These are phyloP conservation scores for Aspergillus indologenus DNA, from an alignment of 495 filamentous ascomycete species.

Conservation along the genomic window DNA sequence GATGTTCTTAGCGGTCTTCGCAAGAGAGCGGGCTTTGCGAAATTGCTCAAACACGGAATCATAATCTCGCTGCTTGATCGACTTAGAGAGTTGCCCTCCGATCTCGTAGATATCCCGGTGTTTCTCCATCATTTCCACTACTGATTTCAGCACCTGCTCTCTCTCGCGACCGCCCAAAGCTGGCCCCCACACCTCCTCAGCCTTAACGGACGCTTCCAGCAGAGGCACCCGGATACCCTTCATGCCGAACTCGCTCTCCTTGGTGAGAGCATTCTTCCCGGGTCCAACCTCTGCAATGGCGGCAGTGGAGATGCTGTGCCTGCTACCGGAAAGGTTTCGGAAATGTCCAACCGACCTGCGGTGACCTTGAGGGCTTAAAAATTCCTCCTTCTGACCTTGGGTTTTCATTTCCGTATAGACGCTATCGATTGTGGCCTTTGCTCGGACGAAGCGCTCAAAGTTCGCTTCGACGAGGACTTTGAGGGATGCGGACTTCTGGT, in stretches of 20 bases:
- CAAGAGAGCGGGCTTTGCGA: constrained; percentile 67
- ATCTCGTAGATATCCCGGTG: constrained; percentile 79
- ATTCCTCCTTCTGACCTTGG: constrained; percentile 65
- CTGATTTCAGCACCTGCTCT: constrained; percentile 76
- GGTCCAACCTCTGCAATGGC: constrained; percentile 27
- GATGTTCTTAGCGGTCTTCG: constrained; percentile 67
- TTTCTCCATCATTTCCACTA: constrained; percentile 69
- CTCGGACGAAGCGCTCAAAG: constrained; percentile 94
- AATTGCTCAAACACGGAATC: constrained; percentile 85
- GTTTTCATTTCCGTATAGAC: constrained; percentile 98
- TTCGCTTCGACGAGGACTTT: constrained; percentile 96
- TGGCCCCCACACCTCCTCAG: constrained; percentile 95
- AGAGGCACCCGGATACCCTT: constrained; percentile 83
- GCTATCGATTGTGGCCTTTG: constrained; percentile 95
- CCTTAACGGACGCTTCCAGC: constrained; percentile 84
- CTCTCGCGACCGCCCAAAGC: constrained; percentile 88
- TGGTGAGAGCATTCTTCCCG: constrained; percentile 84
- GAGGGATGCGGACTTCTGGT: constrained; percentile 92
- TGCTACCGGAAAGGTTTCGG: constrained; percentile 49
- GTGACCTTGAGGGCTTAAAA: constrained; percentile 45
- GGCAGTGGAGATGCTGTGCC: constrained; percentile 37
- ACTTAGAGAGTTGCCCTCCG: constrained; percentile 70
- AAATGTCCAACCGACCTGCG: constrained; percentile 65
- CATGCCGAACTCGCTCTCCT: constrained; percentile 94
- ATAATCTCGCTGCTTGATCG: constrained; percentile 86